phyloP scores from a whole-genome alignment of 345 rosid species.

The Salix arbutifolia region DNA sequence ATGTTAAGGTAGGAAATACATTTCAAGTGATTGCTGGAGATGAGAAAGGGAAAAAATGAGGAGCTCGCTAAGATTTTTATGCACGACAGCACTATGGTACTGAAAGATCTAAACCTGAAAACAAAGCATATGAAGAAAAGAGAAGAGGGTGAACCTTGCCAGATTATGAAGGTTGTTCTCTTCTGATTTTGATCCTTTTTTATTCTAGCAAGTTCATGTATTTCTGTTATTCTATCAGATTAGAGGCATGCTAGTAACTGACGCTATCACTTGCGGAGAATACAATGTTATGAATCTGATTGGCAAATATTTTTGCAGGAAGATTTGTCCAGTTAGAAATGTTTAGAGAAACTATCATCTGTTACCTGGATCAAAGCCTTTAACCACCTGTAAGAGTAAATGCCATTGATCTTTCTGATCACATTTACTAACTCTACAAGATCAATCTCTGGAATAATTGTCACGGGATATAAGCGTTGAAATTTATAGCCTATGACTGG shows the following conservation, averaged over 20 bases:
- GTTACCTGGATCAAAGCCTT: constrained; percentile 38
- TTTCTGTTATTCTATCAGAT: not conserved
- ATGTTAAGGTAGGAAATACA: constrained; percentile 82
- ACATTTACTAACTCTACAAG: not conserved
- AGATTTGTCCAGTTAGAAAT: too few relatives aligned
- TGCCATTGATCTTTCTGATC: not conserved
- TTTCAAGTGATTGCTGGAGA: constrained; percentile 77
- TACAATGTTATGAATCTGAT: too few relatives aligned
- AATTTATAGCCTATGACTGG: not conserved
- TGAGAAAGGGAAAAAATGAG: constrained; percentile 79
- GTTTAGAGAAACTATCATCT: constrained; percentile 48
- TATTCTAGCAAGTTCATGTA: not conserved
- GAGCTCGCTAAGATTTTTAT: constrained; percentile 64
- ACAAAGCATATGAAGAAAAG: constrained; percentile 89
- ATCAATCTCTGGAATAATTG: not conserved
- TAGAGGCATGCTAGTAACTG: too few relatives aligned
- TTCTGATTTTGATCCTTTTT: not conserved
- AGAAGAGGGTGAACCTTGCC: constrained; percentile 84
- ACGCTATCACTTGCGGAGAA: too few relatives aligned
- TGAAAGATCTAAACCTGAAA: constrained; percentile 78
- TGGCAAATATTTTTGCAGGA: too few relatives aligned
- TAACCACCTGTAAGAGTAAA: constrained; percentile 23
- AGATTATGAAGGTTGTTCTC: constrained; percentile 66
- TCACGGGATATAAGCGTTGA: not conserved
- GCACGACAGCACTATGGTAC: constrained; percentile 74